Conservation (phyloP, 192 early-diverging fungal genomes). For the Coemansia sp. region DNA sequence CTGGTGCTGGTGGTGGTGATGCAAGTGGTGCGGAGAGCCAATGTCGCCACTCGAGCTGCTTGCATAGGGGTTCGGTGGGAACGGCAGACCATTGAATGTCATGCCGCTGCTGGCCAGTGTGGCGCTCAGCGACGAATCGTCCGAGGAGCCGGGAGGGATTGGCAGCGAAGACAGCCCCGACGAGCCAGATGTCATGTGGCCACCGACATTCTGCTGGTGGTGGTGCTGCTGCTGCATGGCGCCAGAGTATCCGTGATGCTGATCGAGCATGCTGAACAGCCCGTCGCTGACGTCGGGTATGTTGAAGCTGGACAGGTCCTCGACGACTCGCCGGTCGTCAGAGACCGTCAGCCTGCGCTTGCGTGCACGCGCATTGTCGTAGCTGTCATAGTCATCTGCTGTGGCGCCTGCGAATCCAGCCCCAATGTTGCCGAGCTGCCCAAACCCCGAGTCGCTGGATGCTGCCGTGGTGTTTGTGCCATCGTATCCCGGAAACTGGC, state of each 20-base stretch:
- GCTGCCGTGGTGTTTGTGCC: slow-evolving; percentile 30
- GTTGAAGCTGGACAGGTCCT: slow-evolving; percentile 16
- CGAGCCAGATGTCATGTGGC: slow-evolving; percentile 4
- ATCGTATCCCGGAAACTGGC: slow-evolving; percentile 51
- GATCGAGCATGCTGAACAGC: slow-evolving; percentile 49
- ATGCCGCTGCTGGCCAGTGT: slow-evolving; percentile 18
- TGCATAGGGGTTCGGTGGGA: slow-evolving; percentile 1
- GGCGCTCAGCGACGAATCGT: slow-evolving; percentile 22
- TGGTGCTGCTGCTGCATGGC: background rate
- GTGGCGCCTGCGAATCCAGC: slow-evolving; percentile 15
- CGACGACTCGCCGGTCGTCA: slow-evolving; percentile 36
- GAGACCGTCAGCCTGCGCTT: slow-evolving; percentile 53
- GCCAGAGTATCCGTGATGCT: slow-evolving; percentile 16
- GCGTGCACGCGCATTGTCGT: slow-evolving; percentile 51
- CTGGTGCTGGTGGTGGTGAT: background rate
- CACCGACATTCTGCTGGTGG: background rate
- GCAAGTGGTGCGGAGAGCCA: slow-evolving; percentile 6
- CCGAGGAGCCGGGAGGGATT: slow-evolving; percentile 21
- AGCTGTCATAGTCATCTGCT: slow-evolving; percentile 50
- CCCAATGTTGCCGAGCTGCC: slow-evolving; percentile 25
- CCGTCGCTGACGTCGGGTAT: slow-evolving; percentile 31
- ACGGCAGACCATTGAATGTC: slow-evolving; percentile 6
- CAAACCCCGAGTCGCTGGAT: slow-evolving; percentile 23
- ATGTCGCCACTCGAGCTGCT: slow-evolving; percentile 12
- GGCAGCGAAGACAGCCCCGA: slow-evolving; percentile 34